These are phyloP conservation scores for Fusarium sacchari DNA, from an alignment of 2,329 filamentous ascomycete species.

Conservation along the genomic window DNA sequence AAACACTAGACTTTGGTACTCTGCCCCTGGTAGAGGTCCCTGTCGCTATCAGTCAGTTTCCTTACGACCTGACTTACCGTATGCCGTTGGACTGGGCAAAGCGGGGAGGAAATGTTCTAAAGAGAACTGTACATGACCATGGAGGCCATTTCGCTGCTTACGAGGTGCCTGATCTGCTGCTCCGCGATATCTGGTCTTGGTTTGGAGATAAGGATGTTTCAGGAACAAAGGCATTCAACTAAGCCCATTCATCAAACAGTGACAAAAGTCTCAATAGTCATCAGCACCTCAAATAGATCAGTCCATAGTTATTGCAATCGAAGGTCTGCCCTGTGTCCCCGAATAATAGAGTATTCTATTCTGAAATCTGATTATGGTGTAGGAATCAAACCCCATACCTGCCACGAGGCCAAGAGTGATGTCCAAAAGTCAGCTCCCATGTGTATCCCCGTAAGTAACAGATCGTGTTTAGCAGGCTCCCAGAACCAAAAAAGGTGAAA, in stretches of 20 bases:
- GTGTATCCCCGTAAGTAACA: not conserved
- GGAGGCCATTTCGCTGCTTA: not conserved
- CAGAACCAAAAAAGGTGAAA: too few relatives aligned
- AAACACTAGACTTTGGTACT: not conserved
- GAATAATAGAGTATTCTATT: accelerated
- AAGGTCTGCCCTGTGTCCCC: accelerated
- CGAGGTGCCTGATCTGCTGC: not conserved
- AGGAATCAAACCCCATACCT: not conserved
- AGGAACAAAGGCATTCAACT: not conserved
- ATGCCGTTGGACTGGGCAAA: not conserved
- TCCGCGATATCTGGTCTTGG: not conserved
- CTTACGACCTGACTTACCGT: not conserved
- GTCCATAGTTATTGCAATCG: too few relatives aligned
- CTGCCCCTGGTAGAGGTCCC: not conserved
- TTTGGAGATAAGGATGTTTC: not conserved
- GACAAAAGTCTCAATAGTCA: accelerated
- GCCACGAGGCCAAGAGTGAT: too few relatives aligned
- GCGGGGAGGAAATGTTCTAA: not conserved
- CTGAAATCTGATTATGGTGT: accelerated
- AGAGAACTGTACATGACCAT: not conserved
- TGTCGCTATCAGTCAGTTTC: not conserved
- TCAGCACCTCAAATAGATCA: accelerated
- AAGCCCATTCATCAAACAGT: not conserved
- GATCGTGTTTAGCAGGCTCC: too few relatives aligned
- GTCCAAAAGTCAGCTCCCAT: too few relatives aligned